These are phyloP conservation scores for Elaeis guineensis DNA, from an alignment of 176 grass and related monocot species.

Conservation along the genomic window DNA sequence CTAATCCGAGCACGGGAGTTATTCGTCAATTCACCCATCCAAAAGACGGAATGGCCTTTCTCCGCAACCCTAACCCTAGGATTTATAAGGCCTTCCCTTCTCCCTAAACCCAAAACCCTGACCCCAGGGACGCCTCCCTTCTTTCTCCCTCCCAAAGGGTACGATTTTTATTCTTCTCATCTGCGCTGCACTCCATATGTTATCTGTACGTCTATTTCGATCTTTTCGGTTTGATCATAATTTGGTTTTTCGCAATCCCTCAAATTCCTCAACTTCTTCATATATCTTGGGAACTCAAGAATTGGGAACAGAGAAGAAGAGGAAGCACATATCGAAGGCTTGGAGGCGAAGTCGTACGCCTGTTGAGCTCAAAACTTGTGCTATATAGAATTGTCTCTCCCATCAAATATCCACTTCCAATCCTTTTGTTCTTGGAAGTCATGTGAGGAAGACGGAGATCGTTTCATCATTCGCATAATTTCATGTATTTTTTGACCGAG, in stretches of 20 bases:
- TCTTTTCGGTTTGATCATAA: no score
- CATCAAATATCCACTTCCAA: constrained; percentile 16
- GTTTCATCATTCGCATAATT: neutral
- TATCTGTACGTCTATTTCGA: no score
- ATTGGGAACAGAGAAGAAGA: neutral
- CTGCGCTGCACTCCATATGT: no score
- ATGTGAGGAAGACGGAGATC: constrained; percentile 7
- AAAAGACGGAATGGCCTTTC: no score
- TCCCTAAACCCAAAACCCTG: no score
- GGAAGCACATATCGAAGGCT: constrained; percentile 81
- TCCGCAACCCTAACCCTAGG: no score
- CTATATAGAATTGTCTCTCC: constrained; percentile 36
- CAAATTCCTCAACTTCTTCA: neutral
- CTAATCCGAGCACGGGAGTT: no score
- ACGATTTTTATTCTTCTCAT: no score
- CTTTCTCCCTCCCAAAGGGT: no score
- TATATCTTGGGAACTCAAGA: neutral
- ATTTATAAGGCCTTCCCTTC: no score
- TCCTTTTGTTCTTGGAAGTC: constrained; percentile 9
- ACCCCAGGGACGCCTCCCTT: no score
- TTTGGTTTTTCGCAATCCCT: neutral
- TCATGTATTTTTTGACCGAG: neutral
- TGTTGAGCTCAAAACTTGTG: constrained; percentile 82
- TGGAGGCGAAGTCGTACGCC: constrained; percentile 38
- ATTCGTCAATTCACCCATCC: no score